Base-by-base conservation (phyloP, 768 basidiomycete genomes). In the Leccinum uliginosum region DNA sequence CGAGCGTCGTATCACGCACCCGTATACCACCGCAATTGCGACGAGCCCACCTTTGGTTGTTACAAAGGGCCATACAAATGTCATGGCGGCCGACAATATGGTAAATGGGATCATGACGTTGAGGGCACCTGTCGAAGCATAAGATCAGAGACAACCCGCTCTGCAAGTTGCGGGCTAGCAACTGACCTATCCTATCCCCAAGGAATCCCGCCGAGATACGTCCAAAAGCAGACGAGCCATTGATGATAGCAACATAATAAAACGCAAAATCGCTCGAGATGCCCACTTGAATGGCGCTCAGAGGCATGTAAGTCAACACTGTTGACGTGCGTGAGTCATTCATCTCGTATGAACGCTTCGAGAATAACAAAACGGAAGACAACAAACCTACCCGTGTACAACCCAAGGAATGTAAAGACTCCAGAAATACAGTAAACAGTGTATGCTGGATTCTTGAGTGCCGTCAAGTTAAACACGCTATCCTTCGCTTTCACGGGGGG, bases 41-140 rank as follows among this genome's bases (percentile, higher is more conserved):
- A 88, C 75, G 27, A 85, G 73, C 0, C 76, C 72, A 0, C 67
- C 73, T 51, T 79, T 62, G 26, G 66, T 76, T 40, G 64, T 70
- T 0, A 79, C 79, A 65, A 82, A 85, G 1, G 90, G 91, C 91
- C 91, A 93, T 4, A 74, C 74, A 61, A 83, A 84, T 0, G 89
- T 88, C 45, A 85, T 63, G 27, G 83, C 68, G 0, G 79, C 86
- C 0, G 84, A 82, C 1, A 80, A 40, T 17, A 77, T 55, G 1
- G 82, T 85, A 32, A 84, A 82, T 0, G 88, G 85, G 11, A 79
- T 79, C 77, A 91, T 85, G 29, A 87, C 73, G 59, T 86, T 91
- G 60, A 90, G 74, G 0, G 82, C 68, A 15, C 90, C 90, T 85
- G 17, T 27, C 24, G 44, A 30, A 26, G 8, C 4, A 24, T 11